phyloP scores from a whole-genome alignment of 2,329 filamentous ascomycete genomes.

The Penicillium crustosum region DNA sequence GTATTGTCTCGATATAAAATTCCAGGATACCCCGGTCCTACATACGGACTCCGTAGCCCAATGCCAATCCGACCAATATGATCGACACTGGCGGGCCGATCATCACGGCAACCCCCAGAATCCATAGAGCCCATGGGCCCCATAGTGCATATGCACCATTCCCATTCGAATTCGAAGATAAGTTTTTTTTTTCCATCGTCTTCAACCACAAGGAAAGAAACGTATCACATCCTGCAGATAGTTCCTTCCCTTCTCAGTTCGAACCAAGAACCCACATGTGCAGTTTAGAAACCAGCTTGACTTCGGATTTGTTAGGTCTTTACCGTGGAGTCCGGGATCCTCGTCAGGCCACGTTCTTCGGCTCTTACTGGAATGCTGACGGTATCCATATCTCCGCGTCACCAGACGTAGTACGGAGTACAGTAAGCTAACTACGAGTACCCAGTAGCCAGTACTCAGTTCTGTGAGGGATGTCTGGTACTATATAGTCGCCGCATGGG shows the following conservation, averaged over 20 bases:
- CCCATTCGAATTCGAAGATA: neutral
- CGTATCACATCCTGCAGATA: neutral
- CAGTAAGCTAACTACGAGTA: neutral
- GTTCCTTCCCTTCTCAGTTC: no score
- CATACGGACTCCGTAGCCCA: no score
- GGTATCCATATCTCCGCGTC: neutral
- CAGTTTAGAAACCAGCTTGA: neutral
- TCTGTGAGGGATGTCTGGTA: neutral
- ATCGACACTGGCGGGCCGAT: constrained; percentile 7
- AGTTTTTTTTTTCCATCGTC: neutral
- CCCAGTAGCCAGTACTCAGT: neutral
- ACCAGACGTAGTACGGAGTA: neutral
- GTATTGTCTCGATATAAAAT: neutral
- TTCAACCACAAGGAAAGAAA: neutral
- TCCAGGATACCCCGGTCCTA: neutral
- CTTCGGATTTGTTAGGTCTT: constrained; percentile 1
- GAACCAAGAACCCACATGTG: no score
- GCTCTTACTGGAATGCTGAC: constrained; percentile 5
- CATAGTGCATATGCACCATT: neutral
- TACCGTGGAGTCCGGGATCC: neutral
- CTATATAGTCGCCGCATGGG: neutral
- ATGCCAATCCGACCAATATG: neutral
- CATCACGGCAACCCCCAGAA: constrained; percentile 1
- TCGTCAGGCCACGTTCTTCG: constrained; percentile 6
- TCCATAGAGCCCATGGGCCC: neutral